Conservation (phyloP, 2,329 filamentous ascomycete genomes). For the Beauveria bassiana region DNA sequence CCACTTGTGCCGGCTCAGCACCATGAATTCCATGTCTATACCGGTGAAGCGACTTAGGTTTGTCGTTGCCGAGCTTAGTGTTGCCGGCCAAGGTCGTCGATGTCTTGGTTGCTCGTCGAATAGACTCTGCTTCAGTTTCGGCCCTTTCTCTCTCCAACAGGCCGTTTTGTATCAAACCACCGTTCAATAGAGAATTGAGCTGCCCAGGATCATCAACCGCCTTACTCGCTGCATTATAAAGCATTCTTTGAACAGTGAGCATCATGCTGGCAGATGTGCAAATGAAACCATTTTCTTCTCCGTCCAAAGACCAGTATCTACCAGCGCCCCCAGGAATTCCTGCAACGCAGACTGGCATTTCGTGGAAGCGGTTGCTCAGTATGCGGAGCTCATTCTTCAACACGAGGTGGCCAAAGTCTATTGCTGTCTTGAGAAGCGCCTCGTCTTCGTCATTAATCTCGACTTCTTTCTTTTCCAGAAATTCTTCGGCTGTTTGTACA, state of each 20-base stretch:
- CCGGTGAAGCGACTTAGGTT: constrained; percentile 23
- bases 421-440: constrained; percentile 51
- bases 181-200: constrained; percentile 41
- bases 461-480: constrained; percentile 55
- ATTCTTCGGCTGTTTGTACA: constrained; percentile 58
- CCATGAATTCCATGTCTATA: constrained; percentile 20
- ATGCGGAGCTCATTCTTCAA: constrained; percentile 55
- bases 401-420: constrained; percentile 55
- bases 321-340: constrained; percentile 57
- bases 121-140: constrained; percentile 12
- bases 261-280: constrained; percentile 45
- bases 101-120: constrained; percentile 12
- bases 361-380: constrained; percentile 61
- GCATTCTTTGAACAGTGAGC: constrained; percentile 42
- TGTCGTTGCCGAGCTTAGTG: constrained; percentile 33
- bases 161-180: constrained; percentile 35
- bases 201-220: constrained; percentile 34
- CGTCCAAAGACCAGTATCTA: constrained; percentile 60
- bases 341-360: constrained; percentile 67
- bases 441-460: constrained; percentile 55
- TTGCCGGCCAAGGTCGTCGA: constrained; percentile 32
- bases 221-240: constrained; percentile 38
- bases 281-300: constrained; percentile 37
- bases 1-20: constrained; percentile 15
- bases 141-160: constrained; percentile 28